Evolutionary conservation across 2,329 filamentous ascomycete genomes (phyloP).

Genomic region (Aaosphaeria arxii): DNA sequence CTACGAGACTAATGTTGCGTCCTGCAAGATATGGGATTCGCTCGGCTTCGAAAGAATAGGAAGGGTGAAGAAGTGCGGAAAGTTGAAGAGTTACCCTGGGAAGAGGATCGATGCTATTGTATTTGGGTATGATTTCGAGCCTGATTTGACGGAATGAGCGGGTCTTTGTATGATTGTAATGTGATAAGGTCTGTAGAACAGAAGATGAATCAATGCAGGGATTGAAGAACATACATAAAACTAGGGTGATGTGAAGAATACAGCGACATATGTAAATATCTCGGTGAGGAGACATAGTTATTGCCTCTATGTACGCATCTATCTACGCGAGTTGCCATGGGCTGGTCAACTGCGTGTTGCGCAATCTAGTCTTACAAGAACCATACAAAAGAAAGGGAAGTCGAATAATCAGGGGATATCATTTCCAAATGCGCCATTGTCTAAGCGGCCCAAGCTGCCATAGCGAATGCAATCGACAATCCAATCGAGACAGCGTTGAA

Average conservation of each 20-base stretch:
- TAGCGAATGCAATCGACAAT: conserved; percentile 1
- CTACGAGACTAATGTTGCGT: conserved; percentile 84
- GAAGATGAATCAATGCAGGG: no score
- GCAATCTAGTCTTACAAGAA: no score
- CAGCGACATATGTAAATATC: no score
- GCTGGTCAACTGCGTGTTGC: no score
- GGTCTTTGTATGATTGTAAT: neutral
- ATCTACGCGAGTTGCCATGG: no score
- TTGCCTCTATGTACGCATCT: no score
- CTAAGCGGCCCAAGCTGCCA: conserved; percentile 1
- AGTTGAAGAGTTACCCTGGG: conserved; percentile 36
- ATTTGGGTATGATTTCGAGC: conserved; percentile 54
- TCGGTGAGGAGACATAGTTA: no score
- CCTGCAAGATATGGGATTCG: conserved; percentile 80
- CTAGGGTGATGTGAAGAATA: no score
- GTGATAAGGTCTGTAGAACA: neutral
- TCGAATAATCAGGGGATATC: no score
- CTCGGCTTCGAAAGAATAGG: conserved; percentile 85
- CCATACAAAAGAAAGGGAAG: no score
- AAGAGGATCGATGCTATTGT: conserved; percentile 41
- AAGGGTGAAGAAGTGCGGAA: conserved; percentile 54
- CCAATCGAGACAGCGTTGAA: neutral
- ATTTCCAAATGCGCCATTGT: no score
- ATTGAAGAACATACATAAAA: no score
- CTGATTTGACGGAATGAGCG: conserved; percentile 21